Percentiles rank a stretch among this genome's conserved stretches.
phyloP scores from a whole-genome alignment of 257 asterid species.

The Schizonepeta tenuifolia region DNA sequence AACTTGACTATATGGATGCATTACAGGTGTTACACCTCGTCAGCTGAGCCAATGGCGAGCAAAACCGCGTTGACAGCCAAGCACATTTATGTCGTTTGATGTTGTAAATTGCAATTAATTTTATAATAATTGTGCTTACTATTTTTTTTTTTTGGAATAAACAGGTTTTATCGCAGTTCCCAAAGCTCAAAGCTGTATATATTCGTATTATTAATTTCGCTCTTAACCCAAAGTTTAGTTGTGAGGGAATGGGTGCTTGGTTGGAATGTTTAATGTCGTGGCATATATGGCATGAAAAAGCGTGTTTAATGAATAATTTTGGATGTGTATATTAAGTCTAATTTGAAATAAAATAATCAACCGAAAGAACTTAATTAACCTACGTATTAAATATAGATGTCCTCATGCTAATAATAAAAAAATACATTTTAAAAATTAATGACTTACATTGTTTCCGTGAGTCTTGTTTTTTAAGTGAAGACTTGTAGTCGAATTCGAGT shows the following conservation, averaged over 20 bases:
- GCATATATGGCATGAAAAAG: background rate
- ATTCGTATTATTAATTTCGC: constrained; percentile 26
- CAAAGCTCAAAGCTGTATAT: constrained; percentile 38
- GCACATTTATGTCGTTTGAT: constrained; percentile 52
- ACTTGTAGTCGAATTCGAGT: background rate
- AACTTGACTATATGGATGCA: background rate
- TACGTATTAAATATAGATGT: background rate
- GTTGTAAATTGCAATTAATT: constrained; percentile 29
- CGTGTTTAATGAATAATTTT: background rate
- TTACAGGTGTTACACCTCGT: constrained; percentile 49
- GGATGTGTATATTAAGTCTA: too few relatives aligned
- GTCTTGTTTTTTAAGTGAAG: background rate
- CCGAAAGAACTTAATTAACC: background rate
- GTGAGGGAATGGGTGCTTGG: constrained; percentile 30
- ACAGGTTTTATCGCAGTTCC: constrained; percentile 18
- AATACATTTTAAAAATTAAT: background rate
- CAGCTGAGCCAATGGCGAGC: constrained; percentile 48
- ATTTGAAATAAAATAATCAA: background rate
- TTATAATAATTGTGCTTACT: background rate
- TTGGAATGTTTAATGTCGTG: constrained; percentile 40
- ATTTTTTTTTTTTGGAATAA: constrained; percentile 23
- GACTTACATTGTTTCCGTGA: background rate
- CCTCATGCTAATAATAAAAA: too few relatives aligned
- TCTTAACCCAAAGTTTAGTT: constrained; percentile 37
- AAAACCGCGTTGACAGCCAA: constrained; percentile 74